A percentile compares a stretch with the other conserved stretches of the same genome.
phyloP scores from a whole-genome alignment of 208 protist genomes.

The Herpetomonas samuelpessoai region DNA sequence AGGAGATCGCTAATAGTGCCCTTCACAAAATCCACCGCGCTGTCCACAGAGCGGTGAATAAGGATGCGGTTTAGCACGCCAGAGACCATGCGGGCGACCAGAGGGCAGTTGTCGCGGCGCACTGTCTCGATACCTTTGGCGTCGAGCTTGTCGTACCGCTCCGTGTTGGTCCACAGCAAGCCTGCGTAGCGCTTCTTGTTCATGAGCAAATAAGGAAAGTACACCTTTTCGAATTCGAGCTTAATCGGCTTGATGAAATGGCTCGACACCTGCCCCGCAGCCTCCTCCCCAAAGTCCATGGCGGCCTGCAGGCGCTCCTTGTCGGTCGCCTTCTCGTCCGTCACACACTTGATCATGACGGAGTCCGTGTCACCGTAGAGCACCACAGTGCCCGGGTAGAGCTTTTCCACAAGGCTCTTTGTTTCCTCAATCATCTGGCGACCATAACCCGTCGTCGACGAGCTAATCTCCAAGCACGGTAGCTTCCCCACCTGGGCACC shows the following conservation, averaged over 20 bases:
- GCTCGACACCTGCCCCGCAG: constrained; percentile 88
- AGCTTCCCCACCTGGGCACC: constrained; percentile 98
- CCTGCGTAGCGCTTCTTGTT: constrained; percentile 99
- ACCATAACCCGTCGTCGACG: constrained; percentile 97
- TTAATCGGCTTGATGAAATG: constrained; percentile 96
- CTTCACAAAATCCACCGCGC: constrained; percentile 90
- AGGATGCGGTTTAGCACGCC: constrained; percentile 86
- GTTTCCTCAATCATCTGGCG: constrained; percentile 99
- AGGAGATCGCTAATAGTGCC: constrained; percentile 85
- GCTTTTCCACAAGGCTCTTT: constrained; percentile 89
- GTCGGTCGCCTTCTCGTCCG: constrained; percentile 57
- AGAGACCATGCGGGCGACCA: constrained; percentile 80
- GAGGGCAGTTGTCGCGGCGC: constrained; percentile 99
- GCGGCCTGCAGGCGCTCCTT: constrained; percentile 58
- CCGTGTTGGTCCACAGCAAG: constrained; percentile 97
- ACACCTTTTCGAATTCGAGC: constrained; percentile 99
- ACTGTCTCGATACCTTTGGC: constrained; percentile 99
- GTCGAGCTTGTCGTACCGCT: constrained; percentile 99
- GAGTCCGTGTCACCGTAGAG: constrained; percentile 99
- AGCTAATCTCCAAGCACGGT: constrained; percentile 97
- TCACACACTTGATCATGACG: constrained; percentile 97
- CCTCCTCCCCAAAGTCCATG: constrained; percentile 88
- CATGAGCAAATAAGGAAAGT: constrained; percentile 99
- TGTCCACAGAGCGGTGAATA: constrained; percentile 82
- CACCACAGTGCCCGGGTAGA: constrained; percentile 97